Evolutionary conservation across 2,329 filamentous ascomycete genomes (phyloP), one percentile per base, ranked within the genome.

Genomic region (Talaromyces funiculosus): DNA sequence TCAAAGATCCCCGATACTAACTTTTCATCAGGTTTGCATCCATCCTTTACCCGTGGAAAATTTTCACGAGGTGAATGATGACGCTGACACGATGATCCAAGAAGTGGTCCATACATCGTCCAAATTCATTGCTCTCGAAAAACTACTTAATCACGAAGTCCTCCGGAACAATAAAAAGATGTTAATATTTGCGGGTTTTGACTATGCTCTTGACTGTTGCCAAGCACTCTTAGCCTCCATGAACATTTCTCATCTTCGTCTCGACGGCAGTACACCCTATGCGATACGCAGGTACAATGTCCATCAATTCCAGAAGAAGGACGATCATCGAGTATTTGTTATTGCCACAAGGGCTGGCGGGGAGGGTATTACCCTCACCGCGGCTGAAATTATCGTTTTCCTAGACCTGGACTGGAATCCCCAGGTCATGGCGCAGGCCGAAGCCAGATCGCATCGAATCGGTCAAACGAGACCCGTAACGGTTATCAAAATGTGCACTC

Each of bases 111-210:
- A 20, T 3, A 3, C 0, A 0, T 61, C 79, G 1, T 84, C 82
- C 0, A 85, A 85, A 63, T 83, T 84, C 67, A 80, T 84, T 18
- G 72, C 84, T 0, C 69, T 85, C 0, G 76, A 81, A 51, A 84
- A 82, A 65, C 72, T 68, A 16, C 65, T 68, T 4, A 42, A 61
- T 10, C 43, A 71, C 7, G 66, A 72, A 45, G 64, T 71, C 0
- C 40, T 67, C 1, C 58, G 38, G 1, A 55, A 67, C 24, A 62
- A 58, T 38, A 64, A 66, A 65, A 84, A 84, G 63, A 73, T 84
- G 0, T 69, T 85, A 5, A 81, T 85, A n/a, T 85, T 85, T 61
- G 83, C 81, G 0, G 77, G 80, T 2, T 84, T 84, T 61, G 82
- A 80, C 0, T 71, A 72, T 10, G 81, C 79, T 3, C 72, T 85